Conservation (phyloP, 2,329 filamentous ascomycete species). For the Colletotrichum sp. region DNA sequence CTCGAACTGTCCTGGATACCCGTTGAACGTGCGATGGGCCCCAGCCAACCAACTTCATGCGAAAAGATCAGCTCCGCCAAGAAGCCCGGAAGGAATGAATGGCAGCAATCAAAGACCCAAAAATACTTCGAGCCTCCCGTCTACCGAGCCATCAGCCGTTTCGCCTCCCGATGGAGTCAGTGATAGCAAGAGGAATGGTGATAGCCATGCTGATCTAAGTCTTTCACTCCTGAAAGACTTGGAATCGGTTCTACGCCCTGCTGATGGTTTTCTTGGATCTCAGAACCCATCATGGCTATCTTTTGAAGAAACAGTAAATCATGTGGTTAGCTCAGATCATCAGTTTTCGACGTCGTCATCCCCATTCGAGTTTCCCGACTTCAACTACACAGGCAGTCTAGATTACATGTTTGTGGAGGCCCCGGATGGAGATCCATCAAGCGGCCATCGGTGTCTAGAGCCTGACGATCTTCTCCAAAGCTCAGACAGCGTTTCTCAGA, state of each 20-base stretch:
- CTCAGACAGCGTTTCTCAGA: neutral
- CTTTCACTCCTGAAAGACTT: neutral
- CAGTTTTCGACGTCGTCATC: neutral
- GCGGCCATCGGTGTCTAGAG: accelerated
- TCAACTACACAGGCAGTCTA: neutral
- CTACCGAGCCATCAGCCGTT: neutral
- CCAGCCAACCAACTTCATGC: neutral
- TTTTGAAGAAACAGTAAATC: neutral
- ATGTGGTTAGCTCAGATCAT: neutral
- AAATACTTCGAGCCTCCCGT: neutral
- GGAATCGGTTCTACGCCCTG: accelerated
- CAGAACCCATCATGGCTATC: neutral
- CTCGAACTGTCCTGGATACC: neutral
- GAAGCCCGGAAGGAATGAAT: neutral
- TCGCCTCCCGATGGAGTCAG: neutral
- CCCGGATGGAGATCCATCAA: neutral
- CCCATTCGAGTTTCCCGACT: neutral
- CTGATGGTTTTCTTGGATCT: accelerated
- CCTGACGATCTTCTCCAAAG: neutral
- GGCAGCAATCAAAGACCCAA: neutral
- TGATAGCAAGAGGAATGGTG: neutral
- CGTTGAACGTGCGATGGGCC: neutral
- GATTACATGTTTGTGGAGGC: accelerated
- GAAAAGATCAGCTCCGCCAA: neutral
- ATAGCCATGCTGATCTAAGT: neutral